phyloP scores from a whole-genome alignment of 768 basidiomycete species.

The Tricholoma furcatifolium region DNA sequence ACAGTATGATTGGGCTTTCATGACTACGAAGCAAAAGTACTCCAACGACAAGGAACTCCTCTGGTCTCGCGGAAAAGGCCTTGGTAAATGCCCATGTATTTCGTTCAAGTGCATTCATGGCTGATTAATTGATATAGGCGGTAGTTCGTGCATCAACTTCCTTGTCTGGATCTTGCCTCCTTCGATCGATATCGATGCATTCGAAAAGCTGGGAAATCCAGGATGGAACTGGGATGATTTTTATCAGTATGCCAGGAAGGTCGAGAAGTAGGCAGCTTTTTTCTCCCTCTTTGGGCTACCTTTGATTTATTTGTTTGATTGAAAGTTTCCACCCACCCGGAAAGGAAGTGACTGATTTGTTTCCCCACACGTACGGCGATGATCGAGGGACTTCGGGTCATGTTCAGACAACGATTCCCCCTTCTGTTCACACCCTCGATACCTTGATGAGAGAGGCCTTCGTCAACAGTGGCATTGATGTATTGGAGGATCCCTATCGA shows the following conservation, averaged over 20 bases:
- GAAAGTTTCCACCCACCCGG: conserved; percentile 27
- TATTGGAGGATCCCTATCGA: conserved; percentile 27
- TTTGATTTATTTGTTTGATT: neutral
- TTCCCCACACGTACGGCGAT: conserved; percentile 24
- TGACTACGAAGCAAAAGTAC: conserved; percentile 26
- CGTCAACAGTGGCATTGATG: conserved; percentile 23
- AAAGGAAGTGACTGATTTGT: conserved; percentile 23
- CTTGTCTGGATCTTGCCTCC: conserved; percentile 31
- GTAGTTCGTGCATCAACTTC: conserved; percentile 46
- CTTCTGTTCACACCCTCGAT: conserved; percentile 26
- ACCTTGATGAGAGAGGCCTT: conserved; percentile 23
- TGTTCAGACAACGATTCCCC: conserved; percentile 27
- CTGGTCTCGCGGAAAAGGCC: conserved; percentile 32
- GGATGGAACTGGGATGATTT: conserved; percentile 55
- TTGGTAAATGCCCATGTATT: conserved; percentile 19
- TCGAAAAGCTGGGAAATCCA: conserved; percentile 51
- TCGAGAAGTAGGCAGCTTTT: conserved; percentile 30
- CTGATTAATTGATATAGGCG: conserved; percentile 24
- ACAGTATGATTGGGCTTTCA: conserved; percentile 37
- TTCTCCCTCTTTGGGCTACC: neutral
- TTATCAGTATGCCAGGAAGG: conserved; percentile 33
- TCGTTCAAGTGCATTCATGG: neutral
- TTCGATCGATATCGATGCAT: conserved; percentile 27
- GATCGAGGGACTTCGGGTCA: conserved; percentile 26
- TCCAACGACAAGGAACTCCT: conserved; percentile 22